These are phyloP conservation scores for Mycena olivaceomarginata DNA, from an alignment of 768 basidiomycete genomes.

Conservation along the genomic window DNA sequence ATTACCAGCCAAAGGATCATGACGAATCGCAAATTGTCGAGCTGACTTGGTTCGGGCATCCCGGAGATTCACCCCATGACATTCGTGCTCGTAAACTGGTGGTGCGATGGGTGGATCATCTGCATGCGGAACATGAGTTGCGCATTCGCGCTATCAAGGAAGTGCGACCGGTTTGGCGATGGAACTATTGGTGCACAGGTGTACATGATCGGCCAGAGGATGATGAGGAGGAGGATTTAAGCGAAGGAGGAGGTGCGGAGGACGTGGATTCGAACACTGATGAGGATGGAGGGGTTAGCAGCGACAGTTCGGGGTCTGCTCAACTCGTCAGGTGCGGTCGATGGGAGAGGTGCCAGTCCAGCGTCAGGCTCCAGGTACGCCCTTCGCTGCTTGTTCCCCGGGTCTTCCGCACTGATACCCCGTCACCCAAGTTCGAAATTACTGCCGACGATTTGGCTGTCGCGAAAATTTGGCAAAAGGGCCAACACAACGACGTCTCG, in stretches of 20 bases:
- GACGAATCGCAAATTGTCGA: not conserved
- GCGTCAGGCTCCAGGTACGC: not conserved
- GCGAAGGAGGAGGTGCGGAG: too few species aligned
- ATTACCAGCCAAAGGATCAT: not conserved
- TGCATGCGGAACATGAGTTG: too few species aligned
- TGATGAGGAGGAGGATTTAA: not conserved
- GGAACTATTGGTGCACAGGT: not conserved
- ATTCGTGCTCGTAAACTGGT: not conserved
- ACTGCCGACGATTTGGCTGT: conserved; percentile 4
- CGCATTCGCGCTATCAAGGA: not conserved
- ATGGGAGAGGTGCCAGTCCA: not conserved
- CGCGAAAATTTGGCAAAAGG: conserved; percentile 24
- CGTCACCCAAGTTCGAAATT: conserved; percentile 14
- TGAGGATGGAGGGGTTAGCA: too few species aligned
- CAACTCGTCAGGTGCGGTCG: too few species aligned
- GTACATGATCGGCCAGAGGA: not conserved
- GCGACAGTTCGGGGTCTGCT: too few species aligned
- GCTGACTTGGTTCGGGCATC: not conserved
- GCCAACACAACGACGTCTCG: not conserved
- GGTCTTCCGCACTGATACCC: not conserved
- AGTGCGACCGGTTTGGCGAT: not conserved
- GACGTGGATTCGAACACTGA: too few species aligned
- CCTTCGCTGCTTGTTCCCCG: too few species aligned
- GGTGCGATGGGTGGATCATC: not conserved
- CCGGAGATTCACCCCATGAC: not conserved